Conservation (phyloP, 768 basidiomycete species). For the Lactifluus volemus region DNA sequence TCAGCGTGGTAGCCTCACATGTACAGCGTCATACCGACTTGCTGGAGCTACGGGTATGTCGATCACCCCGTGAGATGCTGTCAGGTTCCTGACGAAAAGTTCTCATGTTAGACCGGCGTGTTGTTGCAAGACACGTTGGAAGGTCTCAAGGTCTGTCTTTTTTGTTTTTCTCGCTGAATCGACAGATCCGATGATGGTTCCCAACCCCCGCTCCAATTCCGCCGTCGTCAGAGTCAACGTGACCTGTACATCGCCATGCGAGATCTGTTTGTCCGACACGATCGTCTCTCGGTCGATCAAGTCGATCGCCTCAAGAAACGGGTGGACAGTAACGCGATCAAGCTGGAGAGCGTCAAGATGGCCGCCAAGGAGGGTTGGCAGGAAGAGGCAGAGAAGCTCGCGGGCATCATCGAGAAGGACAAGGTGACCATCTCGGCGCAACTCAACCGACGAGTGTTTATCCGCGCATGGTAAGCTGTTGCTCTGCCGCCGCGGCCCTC, state of each 20-base stretch:
- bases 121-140: conserved; percentile 66
- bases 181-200: not conserved
- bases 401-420: conserved; percentile 72
- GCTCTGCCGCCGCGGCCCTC: not conserved
- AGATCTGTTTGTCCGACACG: conserved; percentile 80
- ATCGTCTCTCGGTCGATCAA: conserved; percentile 81
- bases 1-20: conserved; percentile 59
- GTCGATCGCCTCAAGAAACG: conserved; percentile 85
- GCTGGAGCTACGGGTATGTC: conserved; percentile 60
- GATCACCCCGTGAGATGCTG: not conserved
- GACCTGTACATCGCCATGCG: conserved; percentile 83
- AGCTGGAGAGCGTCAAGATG: conserved; percentile 64
- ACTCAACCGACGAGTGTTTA: conserved; percentile 74
- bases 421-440: conserved; percentile 70
- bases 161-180: not conserved
- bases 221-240: conserved; percentile 51
- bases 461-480: conserved; percentile 65
- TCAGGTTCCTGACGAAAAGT: not conserved
- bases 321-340: conserved; percentile 64
- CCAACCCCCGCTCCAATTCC: too few species aligned
- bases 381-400: conserved; percentile 71
- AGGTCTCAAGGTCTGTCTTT: conserved; percentile 47
- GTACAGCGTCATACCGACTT: conserved; percentile 64
- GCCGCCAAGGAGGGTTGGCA: conserved; percentile 79
- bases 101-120: conserved; percentile 41